Conservation (phyloP, 345 rosid species). For the Euphorbia lathyris region DNA sequence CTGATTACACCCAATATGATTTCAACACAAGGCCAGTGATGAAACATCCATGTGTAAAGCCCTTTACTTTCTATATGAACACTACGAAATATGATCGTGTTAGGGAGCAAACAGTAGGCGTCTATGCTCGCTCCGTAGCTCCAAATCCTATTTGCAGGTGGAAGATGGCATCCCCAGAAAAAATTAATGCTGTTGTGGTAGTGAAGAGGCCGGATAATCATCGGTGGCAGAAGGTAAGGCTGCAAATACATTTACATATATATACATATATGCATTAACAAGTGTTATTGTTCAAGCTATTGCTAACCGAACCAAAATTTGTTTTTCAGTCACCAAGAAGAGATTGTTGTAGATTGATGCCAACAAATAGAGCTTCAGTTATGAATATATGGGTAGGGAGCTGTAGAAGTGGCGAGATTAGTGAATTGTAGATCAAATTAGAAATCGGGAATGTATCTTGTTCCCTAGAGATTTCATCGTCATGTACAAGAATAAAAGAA, state of each 20-base stretch:
- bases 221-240: slow-evolving; percentile 68
- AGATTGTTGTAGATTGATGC: slow-evolving; percentile 77
- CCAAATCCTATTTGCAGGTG: slow-evolving; percentile 56
- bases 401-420: slow-evolving; percentile 61
- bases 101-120: slow-evolving; percentile 54
- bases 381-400: slow-evolving; percentile 71
- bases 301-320: slow-evolving; percentile 1
- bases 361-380: slow-evolving; percentile 42
- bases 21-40: slow-evolving; percentile 79
- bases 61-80: slow-evolving; percentile 63
- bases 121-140: slow-evolving; percentile 38
- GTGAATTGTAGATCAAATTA: slow-evolving; percentile 31
- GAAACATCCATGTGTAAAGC: slow-evolving; percentile 70
- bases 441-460: slow-evolving; percentile 5
- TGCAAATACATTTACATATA: background rate
- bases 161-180: slow-evolving; percentile 64
- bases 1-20: slow-evolving; percentile 73
- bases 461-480: background rate
- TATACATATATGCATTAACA: background rate
- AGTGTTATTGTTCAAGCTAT: background rate
- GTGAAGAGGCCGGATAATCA: slow-evolving; percentile 61
- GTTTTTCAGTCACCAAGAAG: slow-evolving; percentile 70
- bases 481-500: slow-evolving; percentile 18
- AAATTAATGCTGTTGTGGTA: slow-evolving; percentile 47
- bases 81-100: slow-evolving; percentile 42